Conservation (phyloP, 495 filamentous ascomycete genomes). For the Aspergillus nanangensis region DNA sequence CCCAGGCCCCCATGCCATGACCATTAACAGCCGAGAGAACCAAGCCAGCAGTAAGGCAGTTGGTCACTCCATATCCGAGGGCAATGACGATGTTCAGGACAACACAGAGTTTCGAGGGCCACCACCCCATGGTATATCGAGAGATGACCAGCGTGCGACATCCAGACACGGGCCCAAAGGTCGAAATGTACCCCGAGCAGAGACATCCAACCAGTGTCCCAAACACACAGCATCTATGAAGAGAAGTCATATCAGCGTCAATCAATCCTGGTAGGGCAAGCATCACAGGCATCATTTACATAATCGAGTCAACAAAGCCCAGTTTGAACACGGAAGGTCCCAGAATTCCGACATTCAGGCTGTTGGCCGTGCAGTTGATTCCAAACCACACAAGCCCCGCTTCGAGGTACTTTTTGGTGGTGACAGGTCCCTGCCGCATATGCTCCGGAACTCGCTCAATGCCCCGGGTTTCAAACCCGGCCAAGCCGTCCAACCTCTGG, state of each 20-base stretch:
- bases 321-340: constrained; percentile 1
- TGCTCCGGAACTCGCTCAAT: constrained; percentile 5
- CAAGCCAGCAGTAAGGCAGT: neutral
- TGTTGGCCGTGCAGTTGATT: constrained; percentile 8
- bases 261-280: neutral
- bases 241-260: no score
- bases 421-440: neutral
- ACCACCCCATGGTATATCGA: neutral
- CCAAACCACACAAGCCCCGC: constrained; percentile 5
- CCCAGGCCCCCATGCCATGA: constrained; percentile 1
- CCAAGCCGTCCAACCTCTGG: neutral
- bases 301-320: constrained; percentile 3
- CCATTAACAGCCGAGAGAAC: constrained; percentile 5
- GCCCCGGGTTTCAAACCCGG: constrained; percentile 3
- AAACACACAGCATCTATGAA: neutral
- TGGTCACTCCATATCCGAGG: neutral
- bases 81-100: neutral
- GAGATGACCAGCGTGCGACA: neutral
- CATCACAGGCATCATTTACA: neutral
- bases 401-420: neutral
- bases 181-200: constrained; percentile 3
- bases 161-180: constrained; percentile 4
- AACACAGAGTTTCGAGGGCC: neutral
- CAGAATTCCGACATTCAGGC: constrained; percentile 5
- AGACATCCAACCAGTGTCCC: constrained; percentile 2